A percentile compares a stretch with the other conserved stretches of the same genome.
phyloP scores from a whole-genome alignment of 2,329 filamentous ascomycete genomes.

The Drechslerella dactyloides region DNA sequence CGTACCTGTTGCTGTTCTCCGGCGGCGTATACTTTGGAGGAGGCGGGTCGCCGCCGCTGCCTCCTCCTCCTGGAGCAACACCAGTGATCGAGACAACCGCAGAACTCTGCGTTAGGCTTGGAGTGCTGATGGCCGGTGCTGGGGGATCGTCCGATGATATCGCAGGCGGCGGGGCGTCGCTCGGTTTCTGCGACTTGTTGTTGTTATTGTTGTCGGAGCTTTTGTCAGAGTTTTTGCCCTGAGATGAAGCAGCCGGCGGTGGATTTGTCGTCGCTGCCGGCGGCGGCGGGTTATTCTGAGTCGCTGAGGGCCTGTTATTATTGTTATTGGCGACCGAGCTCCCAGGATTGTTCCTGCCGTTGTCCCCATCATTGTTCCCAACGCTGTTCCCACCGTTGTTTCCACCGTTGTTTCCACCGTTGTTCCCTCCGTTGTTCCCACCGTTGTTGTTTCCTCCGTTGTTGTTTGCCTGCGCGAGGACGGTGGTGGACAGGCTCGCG shows the following conservation, averaged over 20 bases:
- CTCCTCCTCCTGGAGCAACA: neutral
- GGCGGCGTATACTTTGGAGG: constrained; percentile 48
- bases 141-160: constrained; percentile 11
- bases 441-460: constrained; percentile 10
- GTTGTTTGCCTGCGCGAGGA: constrained; percentile 35
- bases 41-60: constrained; percentile 24
- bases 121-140: constrained; percentile 3
- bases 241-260: constrained; percentile 1
- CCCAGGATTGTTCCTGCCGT: constrained; percentile 1
- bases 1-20: constrained; percentile 33
- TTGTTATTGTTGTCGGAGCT: constrained; percentile 1
- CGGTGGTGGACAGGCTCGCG: constrained; percentile 34
- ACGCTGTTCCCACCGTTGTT: constrained; percentile 5
- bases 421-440: constrained; percentile 17
- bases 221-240: neutral
- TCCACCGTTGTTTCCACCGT: neutral
- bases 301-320: neutral
- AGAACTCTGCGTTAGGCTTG: neutral
- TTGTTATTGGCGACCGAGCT: neutral
- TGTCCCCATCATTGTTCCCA: constrained; percentile 1
- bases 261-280: neutral
- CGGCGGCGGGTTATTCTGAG: constrained; percentile 3
- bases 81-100: constrained; percentile 6
- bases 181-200: constrained; percentile 6
- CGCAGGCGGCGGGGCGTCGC: neutral